Evolutionary conservation across 176 grass and related monocot species (phyloP).

Genomic region (Oryza officinalis): DNA sequence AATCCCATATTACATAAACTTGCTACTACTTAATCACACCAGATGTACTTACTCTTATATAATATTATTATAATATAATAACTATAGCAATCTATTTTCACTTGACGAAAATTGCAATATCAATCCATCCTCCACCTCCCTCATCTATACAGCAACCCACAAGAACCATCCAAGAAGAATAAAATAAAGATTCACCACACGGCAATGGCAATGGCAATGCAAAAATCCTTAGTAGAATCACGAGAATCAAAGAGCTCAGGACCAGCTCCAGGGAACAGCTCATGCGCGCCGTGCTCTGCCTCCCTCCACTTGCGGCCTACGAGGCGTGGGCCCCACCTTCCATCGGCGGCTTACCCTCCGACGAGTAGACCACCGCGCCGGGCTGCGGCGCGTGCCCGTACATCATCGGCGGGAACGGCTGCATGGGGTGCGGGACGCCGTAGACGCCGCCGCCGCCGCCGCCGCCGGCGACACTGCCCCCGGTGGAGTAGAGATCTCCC

Average conservation of each 20-base stretch:
- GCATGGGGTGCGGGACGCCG: slow-evolving; percentile 45
- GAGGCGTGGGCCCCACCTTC: slow-evolving; percentile 42
- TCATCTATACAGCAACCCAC: slow-evolving; percentile 50
- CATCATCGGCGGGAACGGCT: slow-evolving; percentile 44
- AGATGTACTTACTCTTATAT: neutral
- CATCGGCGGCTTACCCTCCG: slow-evolving; percentile 29
- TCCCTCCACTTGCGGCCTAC: slow-evolving; percentile 15
- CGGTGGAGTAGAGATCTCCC: slow-evolving; percentile 41
- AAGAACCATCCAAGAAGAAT: slow-evolving; percentile 9
- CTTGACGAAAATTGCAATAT: slow-evolving; percentile 43
- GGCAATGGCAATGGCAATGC: slow-evolving; percentile 20
- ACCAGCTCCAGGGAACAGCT: neutral
- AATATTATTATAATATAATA: slow-evolving; percentile 14
- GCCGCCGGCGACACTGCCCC: neutral
- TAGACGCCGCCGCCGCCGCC: slow-evolving; percentile 35
- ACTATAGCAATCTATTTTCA: slow-evolving; percentile 36
- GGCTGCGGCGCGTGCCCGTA: slow-evolving; percentile 24
- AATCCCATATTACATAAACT: slow-evolving; percentile 34
- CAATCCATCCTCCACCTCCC: slow-evolving; percentile 32
- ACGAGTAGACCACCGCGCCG: slow-evolving; percentile 11
- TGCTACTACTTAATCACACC: slow-evolving; percentile 30
- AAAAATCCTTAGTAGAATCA: slow-evolving; percentile 38
- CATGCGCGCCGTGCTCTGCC: slow-evolving; percentile 9
- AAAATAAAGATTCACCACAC: slow-evolving; percentile 11
- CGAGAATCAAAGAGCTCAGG: slow-evolving; percentile 14